Evolutionary conservation across 495 filamentous ascomycete genomes (phyloP), one percentile per base, ranked within the genome.

Genomic region (Trichoderma reesei): DNA sequence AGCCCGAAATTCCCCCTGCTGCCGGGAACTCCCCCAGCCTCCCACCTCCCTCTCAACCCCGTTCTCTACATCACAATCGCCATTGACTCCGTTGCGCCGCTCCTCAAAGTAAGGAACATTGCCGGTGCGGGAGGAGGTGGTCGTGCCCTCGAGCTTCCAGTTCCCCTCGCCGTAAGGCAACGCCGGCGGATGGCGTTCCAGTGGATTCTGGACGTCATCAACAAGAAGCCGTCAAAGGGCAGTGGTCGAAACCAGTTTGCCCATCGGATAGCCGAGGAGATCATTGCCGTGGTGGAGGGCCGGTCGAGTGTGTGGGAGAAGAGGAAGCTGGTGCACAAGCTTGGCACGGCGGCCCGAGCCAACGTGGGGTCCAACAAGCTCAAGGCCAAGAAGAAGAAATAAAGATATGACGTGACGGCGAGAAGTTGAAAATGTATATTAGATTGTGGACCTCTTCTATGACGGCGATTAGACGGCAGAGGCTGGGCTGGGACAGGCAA

Each of bases 31-130:
- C 91, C 91, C 2, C 86, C 91, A 0, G 79, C 88, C 31, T 73
- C 81, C 9, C 87, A 92, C 61, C 83, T 96, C 38, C 88, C 90
- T 8, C 80, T 90, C 20, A 84, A 95, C 76, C 87, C 92, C 10
- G 78, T 92, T 38, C 78, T 84, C 54, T 92, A 92, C 76, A 84
- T 96, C 44, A 89, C 86, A 0, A 76, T 93, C 42, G 91, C 93
- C n/a, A 87, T 98, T 71, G 94, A 98, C 80, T 96, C 91, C 11
- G 88, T 98, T n/a, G 90, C 91, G 13, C 94, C 94, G 26, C 80
- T 98, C 31, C 75, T 98, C 69, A 88, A 87, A 37, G 85, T 98
- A 69, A 83, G 85, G 31, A 79, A 79, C 39, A 82, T 88, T 70
- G 89, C 86, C 73, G 91, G 90, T 67, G 82, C 89, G 41, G 89